phyloP scores from a whole-genome alignment of 2,329 filamentous ascomycete species.

The Beauveria medogensis region DNA sequence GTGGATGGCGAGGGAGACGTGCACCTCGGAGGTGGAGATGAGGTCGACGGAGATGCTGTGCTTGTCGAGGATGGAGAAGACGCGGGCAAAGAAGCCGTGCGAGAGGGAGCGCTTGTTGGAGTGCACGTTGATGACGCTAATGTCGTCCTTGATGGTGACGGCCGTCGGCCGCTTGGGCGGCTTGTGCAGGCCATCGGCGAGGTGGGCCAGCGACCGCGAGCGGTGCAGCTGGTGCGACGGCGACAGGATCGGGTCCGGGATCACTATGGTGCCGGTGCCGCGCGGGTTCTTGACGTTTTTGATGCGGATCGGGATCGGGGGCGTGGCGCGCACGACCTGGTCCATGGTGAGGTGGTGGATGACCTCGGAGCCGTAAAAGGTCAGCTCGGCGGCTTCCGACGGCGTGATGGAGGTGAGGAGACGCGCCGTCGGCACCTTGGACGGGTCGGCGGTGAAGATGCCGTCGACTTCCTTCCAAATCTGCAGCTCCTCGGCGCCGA shows the following conservation, averaged over 20 bases:
- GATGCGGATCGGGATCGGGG: conserved; percentile 76
- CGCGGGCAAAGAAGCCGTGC: conserved; percentile 89
- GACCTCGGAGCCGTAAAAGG: conserved; percentile 89
- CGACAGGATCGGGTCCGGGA: conserved; percentile 59
- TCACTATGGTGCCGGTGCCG: conserved; percentile 70
- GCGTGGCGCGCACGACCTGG: conserved; percentile 75
- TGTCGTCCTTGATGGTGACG: conserved; percentile 95
- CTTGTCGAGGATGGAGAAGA: conserved; percentile 84
- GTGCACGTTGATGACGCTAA: conserved; percentile 95
- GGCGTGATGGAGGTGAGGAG: conserved; percentile 86
- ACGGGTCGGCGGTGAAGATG: conserved; percentile 77
- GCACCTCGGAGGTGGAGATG: conserved; percentile 93
- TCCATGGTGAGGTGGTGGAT: conserved; percentile 99
- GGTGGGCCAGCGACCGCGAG: conserved; percentile 24
- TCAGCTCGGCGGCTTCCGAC: conserved; percentile 89
- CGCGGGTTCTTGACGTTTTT: conserved; percentile 87
- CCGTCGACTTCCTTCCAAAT: conserved; percentile 99
- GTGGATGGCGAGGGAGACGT: conserved; percentile 95
- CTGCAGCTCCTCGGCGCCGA: conserved; percentile 82
- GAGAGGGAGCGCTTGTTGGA: conserved; percentile 94
- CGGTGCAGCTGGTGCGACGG: conserved; percentile 51
- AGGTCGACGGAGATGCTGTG: conserved; percentile 87
- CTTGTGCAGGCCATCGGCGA: conserved; percentile 32
- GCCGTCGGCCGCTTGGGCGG: conserved; percentile 72
- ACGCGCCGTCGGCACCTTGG: conserved; percentile 87